These are phyloP conservation scores for Plasmodium relictum DNA, from an alignment of 169 alveolate genomes.

Conservation along the genomic window DNA sequence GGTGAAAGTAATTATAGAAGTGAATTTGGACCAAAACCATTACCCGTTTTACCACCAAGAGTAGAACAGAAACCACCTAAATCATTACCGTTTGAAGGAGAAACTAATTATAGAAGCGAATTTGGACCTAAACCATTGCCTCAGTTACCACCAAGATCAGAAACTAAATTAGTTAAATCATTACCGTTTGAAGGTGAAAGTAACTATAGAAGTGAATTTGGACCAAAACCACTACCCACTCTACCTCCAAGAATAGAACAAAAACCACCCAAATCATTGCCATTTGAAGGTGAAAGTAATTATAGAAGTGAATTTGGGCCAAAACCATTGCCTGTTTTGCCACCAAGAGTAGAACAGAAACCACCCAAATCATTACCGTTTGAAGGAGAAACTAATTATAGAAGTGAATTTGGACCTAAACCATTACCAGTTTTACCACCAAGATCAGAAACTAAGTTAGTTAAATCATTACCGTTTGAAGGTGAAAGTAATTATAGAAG, in stretches of 20 bases:
- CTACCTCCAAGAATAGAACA: conserved; percentile 41
- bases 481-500: conserved; percentile 77
- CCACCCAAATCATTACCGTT: conserved; percentile 78
- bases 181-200: conserved; percentile 78
- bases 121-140: conserved; percentile 82
- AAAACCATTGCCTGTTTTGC: conserved; percentile 79
- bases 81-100: conserved; percentile 82
- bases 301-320: conserved; percentile 77
- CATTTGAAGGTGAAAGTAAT: conserved; percentile 73
- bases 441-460: conserved; percentile 25
- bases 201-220: conserved; percentile 74
- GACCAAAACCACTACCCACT: conserved; percentile 65
- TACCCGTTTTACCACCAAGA: conserved; percentile 73
- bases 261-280: conserved; percentile 65
- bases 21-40: conserved; percentile 81
- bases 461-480: conserved; percentile 80
- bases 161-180: conserved; percentile 64
- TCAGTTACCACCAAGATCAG: conserved; percentile 30
- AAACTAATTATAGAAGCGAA: conserved; percentile 78
- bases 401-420: conserved; percentile 78
- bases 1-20: conserved; percentile 77
- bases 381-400: conserved; percentile 74
- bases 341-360: conserved; percentile 45
- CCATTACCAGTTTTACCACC: conserved; percentile 75
- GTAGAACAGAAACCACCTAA: conserved; percentile 53